Conservation (phyloP, 129 eudicot genomes). For the Scalesia atractyloides region DNA sequence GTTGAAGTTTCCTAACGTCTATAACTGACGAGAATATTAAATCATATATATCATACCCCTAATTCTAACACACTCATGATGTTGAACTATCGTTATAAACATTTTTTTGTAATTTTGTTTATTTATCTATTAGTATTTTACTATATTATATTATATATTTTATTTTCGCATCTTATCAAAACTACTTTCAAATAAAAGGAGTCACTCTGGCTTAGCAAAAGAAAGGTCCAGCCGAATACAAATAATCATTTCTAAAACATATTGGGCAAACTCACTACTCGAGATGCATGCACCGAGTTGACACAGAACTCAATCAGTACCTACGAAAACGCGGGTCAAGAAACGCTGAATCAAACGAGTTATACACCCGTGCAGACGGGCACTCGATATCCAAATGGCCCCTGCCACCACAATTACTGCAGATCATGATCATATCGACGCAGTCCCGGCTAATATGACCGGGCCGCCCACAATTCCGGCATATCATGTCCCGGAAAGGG, state of each 20-base stretch:
- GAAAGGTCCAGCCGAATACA: conserved; percentile 16
- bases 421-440: conserved; percentile 47
- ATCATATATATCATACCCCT: too few relatives aligned
- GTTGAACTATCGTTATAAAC: too few relatives aligned
- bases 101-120: neutral
- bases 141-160: neutral
- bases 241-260: conserved; percentile 10
- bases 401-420: conserved; percentile 67
- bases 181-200: neutral
- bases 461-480: conserved; percentile 57
- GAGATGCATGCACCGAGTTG: neutral
- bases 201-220: conserved; percentile 21
- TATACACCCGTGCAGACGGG: conserved; percentile 56
- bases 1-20: too few relatives aligned
- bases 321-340: conserved; percentile 37
- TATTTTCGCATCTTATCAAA: neutral
- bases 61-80: too few relatives aligned
- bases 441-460: conserved; percentile 77
- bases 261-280: neutral
- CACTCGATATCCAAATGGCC: conserved; percentile 68
- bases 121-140: too few relatives aligned
- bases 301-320: conserved; percentile 22
- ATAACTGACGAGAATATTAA: too few relatives aligned
- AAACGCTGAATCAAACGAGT: conserved; percentile 28
- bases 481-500: conserved; percentile 59